Base-by-base conservation (phyloP, 1,284 basidiomycete species). In the Cryptococcus sp. region DNA sequence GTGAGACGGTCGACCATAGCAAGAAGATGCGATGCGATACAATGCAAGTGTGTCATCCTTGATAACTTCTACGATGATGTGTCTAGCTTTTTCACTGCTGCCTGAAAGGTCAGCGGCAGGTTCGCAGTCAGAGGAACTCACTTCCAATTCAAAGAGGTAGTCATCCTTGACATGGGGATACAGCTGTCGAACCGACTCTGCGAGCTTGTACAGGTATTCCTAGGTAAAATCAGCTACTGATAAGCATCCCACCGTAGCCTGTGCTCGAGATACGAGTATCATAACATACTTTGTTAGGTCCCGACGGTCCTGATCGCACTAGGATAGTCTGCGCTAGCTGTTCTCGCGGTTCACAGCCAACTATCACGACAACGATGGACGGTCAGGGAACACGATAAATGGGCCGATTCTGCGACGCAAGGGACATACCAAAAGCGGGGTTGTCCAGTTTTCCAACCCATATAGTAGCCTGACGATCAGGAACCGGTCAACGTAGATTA, bases 151-250 rank as follows among this genome's bases (percentile, higher is more conserved):
- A 50, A 75, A 77, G 17, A 77, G 64, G 52, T 77, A 77, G 17
- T 72, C 65, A 50, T 77, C 75, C 43, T 58, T 61, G 42, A 77
- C 71, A 52, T 67, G 64, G 3, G 75, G 75, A 52, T 72, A 77
- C 11, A 77, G 60, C 8, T 70, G 54, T 27, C 73, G 55, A 2
- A 77, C 72, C 2, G 70, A 66, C 23, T 73, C 69, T 2, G 75
- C 75, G 6, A 77, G 65, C 30, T 67, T 65, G 58, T 70, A 75
- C 6, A 77, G 57, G 54, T 77, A 77, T 15, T 77, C 75, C 74
- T 75, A 46, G 3, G 17, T 17, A 30, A 17, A 1, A 11, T 13
- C n/a, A 19, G 10, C 11, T 27, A 40, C 43, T 17, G 52, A 38
- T 41, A 7, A 19, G 20, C 27, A 55, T 35, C 30, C 25, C 8